Percentiles rank a stretch among this genome's conserved stretches.
Evolutionary conservation across 805 yeast genomes (phyloP).

Genomic region (Groenewaldozyma tartarivorans): DNA sequence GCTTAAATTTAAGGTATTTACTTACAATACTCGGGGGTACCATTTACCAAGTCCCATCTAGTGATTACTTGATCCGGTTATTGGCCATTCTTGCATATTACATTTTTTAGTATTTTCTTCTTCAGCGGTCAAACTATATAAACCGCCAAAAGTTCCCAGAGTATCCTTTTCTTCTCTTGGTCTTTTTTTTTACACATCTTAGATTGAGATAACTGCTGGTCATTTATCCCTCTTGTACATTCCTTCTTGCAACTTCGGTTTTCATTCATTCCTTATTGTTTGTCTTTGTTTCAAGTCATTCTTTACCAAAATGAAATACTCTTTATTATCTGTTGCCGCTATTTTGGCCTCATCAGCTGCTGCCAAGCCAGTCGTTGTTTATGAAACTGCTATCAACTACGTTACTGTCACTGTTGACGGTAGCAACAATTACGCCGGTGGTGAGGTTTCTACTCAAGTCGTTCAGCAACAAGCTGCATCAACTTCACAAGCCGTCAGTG

Average conservation of each 20-base stretch:
- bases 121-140: no score
- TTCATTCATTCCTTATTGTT: not conserved
- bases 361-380: slow-evolving; percentile 16
- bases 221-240: not conserved
- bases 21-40: no score
- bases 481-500: slow-evolving; percentile 5
- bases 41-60: no score
- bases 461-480: slow-evolving; percentile 4
- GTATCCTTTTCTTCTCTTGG: no score
- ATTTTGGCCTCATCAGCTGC: slow-evolving; percentile 5
- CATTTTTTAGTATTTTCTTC: no score
- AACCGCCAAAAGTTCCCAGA: no score
- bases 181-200: no score
- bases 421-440: slow-evolving; percentile 5
- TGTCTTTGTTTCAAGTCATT: not conserved
- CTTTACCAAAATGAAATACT: slow-evolving; percentile 11
- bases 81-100: no score
- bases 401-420: slow-evolving; percentile 5
- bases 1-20: no score
- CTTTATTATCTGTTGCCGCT: slow-evolving; percentile 5
- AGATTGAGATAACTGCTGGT: no score
- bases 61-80: no score
- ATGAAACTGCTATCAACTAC: slow-evolving; percentile 12
- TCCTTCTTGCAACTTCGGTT: not conserved
- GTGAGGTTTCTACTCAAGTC: slow-evolving; percentile 4